Evolutionary conservation across 208 protist species (phyloP), one percentile per base, ranked within the genome.

Genomic region (Crithidia mellificae): DNA sequence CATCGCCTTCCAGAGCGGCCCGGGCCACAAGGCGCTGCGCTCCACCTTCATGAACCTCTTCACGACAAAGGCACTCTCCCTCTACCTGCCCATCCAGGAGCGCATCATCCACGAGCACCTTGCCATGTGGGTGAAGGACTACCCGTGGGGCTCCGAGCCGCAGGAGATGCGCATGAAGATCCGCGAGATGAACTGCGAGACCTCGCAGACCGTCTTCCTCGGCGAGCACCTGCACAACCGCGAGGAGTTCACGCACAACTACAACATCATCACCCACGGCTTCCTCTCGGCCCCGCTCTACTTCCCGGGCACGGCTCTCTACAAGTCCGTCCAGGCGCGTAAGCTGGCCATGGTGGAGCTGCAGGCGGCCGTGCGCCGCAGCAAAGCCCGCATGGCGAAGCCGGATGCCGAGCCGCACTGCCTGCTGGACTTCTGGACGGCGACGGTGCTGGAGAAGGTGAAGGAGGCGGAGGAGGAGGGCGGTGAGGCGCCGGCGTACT

Each of bases 361-460:
- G 24, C 77, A 90, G 63, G 78, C 84, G 9, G 87, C 86, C 44
- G 95, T 96, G 39, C 70, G 74, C 14, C 85, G 88, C 68, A 90
- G 83, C 74, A 92, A 90, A 72, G 74, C 67, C 36, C 81, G 78
- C 55, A 94, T 92, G 85, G 65, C 76, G 39, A 84, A 89, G 68
- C 72, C 83, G 6, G 84, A 90, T 59, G 85, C 88, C 12, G 77
- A 90, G 72, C 80, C 91, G 39, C 80, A 90, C 70, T 98, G 94
- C 83, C 75, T 98, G 66, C 72, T 98, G 47, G 94, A 98, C 80
- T 94, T 96, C 55, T 98, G 94, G 94, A 93, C 86, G 51, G 80
- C 79, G 59, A 91, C 81, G 39, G 74, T 88, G 43, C 65, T 87
- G 49, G 77, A 88, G 74, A 89, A 81, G 63, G 50, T 91, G 49